These are phyloP conservation scores for Apium graveolens DNA, from an alignment of 129 eudicot species.

Conservation along the genomic window DNA sequence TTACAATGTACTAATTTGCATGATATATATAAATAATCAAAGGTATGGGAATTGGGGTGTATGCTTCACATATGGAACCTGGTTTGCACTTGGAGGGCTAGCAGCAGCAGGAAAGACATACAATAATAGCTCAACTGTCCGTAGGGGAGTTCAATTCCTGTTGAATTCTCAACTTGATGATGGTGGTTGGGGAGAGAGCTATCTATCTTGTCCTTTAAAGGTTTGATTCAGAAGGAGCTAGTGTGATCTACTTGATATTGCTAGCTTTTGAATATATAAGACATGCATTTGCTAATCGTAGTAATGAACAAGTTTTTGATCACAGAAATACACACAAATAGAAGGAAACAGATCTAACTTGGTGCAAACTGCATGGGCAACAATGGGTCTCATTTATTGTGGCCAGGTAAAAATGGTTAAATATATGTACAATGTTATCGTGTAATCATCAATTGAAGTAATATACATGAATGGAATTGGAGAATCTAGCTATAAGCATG, in stretches of 20 bases:
- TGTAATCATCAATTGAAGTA: not conserved
- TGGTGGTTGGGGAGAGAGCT: slow-evolving; percentile 13
- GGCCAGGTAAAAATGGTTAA: not conserved
- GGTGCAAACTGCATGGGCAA: slow-evolving; percentile 8
- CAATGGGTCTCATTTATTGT: slow-evolving; percentile 1
- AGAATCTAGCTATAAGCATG: not conserved
- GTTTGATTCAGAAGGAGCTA: not conserved
- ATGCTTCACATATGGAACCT: slow-evolving; percentile 4
- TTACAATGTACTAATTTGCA: not conserved
- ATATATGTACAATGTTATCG: not conserved
- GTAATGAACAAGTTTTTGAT: not conserved
- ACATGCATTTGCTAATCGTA: not conserved
- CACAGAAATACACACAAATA: not conserved
- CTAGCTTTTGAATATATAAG: not conserved
- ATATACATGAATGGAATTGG: not conserved
- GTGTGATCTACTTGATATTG: too few species aligned
- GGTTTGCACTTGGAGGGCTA: slow-evolving; percentile 6
- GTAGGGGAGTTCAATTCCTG: not conserved
- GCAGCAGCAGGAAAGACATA: slow-evolving; percentile 1
- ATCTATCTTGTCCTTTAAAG: not conserved
- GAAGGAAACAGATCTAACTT: slow-evolving; percentile 3
- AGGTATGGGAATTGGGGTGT: slow-evolving; percentile 9
- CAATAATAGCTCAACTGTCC: not conserved
- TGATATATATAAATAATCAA: not conserved
- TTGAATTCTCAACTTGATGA: not conserved